Conservation (phyloP, 805 yeast species). For the Metschnikowia matae region DNA sequence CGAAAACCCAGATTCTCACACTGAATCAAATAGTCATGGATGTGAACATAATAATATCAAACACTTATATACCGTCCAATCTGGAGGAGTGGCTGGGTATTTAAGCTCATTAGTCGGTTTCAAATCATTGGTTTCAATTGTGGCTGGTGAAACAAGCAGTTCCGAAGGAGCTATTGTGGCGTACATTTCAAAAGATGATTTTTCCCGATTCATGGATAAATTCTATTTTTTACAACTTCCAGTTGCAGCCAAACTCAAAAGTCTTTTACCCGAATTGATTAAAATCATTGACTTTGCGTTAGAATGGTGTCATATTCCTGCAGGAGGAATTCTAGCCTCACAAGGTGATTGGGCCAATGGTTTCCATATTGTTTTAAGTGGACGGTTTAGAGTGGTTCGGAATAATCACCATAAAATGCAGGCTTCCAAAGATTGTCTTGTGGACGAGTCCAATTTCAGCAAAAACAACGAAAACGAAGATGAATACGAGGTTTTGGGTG, state of each 20-base stretch:
- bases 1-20: neutral
- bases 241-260: constrained; percentile 68
- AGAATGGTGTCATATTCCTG: constrained; percentile 91
- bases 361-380: constrained; percentile 83
- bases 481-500: constrained; percentile 50
- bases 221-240: constrained; percentile 73
- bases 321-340: constrained; percentile 74
- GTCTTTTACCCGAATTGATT: constrained; percentile 62
- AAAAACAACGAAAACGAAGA: constrained; percentile 14
- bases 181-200: constrained; percentile 55
- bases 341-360: constrained; percentile 90
- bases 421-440: constrained; percentile 7
- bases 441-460: constrained; percentile 20
- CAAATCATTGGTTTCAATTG: constrained; percentile 67
- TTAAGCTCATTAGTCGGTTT: constrained; percentile 76
- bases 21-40: no score
- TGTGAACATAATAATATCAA: constrained; percentile 15
- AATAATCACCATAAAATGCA: constrained; percentile 16
- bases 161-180: constrained; percentile 54
- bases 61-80: constrained; percentile 52
- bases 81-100: constrained; percentile 88
- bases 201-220: constrained; percentile 67
- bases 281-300: constrained; percentile 82
- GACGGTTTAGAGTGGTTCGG: constrained; percentile 68
- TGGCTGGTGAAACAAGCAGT: neutral